phyloP scores from a whole-genome alignment of 164 flowering plant species.

The Brasenia schreberi region DNA sequence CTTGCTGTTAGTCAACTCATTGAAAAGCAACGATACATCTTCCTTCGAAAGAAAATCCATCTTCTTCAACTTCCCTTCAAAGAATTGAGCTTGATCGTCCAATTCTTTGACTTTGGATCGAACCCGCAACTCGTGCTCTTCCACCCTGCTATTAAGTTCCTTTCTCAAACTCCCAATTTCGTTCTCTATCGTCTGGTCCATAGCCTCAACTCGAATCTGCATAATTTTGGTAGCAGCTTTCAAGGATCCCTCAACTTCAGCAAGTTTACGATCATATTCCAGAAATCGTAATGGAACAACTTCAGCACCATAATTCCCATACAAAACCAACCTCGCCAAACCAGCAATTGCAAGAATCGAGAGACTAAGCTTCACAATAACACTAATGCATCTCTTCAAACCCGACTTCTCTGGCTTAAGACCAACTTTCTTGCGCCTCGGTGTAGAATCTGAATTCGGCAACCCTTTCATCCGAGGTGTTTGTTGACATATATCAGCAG shows the following conservation, averaged over 20 bases:
- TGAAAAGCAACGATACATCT: slow-evolving; percentile 35
- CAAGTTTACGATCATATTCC: slow-evolving; percentile 48
- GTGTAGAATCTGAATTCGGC: slow-evolving; percentile 16
- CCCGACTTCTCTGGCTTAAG: slow-evolving; percentile 30
- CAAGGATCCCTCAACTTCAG: slow-evolving; percentile 43
- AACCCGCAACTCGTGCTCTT: slow-evolving; percentile 7
- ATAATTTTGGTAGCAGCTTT: slow-evolving; percentile 48
- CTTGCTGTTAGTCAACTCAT: slow-evolving; percentile 25
- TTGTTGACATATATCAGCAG: not conserved
- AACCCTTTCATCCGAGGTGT: slow-evolving; percentile 13
- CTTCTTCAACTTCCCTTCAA: slow-evolving; percentile 22
- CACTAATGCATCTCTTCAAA: slow-evolving; percentile 34
- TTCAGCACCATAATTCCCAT: slow-evolving; percentile 2
- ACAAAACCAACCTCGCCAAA: slow-evolving; percentile 40
- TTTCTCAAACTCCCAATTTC: slow-evolving; percentile 14
- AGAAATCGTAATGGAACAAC: slow-evolving; percentile 11
- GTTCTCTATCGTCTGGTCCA: slow-evolving; percentile 24
- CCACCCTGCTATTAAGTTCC: slow-evolving; percentile 17
- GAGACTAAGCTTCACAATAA: slow-evolving; percentile 40
- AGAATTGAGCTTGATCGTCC: slow-evolving; percentile 15
- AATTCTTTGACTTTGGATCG: slow-evolving; percentile 25
- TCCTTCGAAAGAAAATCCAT: slow-evolving; percentile 30
- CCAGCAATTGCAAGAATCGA: slow-evolving; percentile 33
- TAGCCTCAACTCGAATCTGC: slow-evolving; percentile 60
- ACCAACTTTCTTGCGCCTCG: slow-evolving; percentile 20